Conservation (phyloP, 495 filamentous ascomycete species). For the Immersiella caudata region DNA sequence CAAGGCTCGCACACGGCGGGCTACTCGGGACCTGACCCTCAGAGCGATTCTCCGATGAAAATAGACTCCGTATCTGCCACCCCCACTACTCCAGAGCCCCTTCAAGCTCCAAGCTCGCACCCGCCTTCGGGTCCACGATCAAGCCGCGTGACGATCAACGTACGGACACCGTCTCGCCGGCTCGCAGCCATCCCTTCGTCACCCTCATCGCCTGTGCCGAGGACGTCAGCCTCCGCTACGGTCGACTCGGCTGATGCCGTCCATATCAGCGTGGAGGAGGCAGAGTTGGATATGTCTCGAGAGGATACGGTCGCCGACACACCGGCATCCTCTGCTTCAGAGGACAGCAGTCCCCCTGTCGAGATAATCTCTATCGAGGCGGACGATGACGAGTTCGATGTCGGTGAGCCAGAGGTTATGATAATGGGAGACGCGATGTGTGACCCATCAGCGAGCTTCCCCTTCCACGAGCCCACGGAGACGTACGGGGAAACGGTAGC, state of each 20-base stretch:
- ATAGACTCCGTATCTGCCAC: constrained; percentile 43
- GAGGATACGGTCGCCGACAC: constrained; percentile 30
- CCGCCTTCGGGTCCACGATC: constrained; percentile 40
- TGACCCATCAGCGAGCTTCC: constrained; percentile 37
- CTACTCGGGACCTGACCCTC: constrained; percentile 27
- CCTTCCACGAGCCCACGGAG: constrained; percentile 45
- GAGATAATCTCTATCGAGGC: constrained; percentile 36
- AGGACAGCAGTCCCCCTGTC: constrained; percentile 43
- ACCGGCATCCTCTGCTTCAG: constrained; percentile 42
- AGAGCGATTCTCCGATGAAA: constrained; percentile 44
- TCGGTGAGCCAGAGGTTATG: constrained; percentile 24
- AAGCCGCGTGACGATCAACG: constrained; percentile 58
- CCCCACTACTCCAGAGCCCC: constrained; percentile 44
- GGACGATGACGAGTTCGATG: constrained; percentile 41
- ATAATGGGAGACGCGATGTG: constrained; percentile 30
- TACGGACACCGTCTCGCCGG: constrained; percentile 45
- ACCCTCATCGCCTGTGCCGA: constrained; percentile 47
- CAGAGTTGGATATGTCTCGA: constrained; percentile 43
- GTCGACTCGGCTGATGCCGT: constrained; percentile 32
- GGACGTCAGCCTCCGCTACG: constrained; percentile 28
- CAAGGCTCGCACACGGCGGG: constrained; percentile 29
- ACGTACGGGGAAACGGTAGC: constrained; percentile 41
- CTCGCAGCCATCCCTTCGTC: constrained; percentile 49
- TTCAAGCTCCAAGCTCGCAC: constrained; percentile 23
- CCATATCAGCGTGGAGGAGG: constrained; percentile 46